Evolutionary conservation across 2,329 filamentous ascomycete species (phyloP).

Genomic region (Beauveria pseudobassiana): DNA sequence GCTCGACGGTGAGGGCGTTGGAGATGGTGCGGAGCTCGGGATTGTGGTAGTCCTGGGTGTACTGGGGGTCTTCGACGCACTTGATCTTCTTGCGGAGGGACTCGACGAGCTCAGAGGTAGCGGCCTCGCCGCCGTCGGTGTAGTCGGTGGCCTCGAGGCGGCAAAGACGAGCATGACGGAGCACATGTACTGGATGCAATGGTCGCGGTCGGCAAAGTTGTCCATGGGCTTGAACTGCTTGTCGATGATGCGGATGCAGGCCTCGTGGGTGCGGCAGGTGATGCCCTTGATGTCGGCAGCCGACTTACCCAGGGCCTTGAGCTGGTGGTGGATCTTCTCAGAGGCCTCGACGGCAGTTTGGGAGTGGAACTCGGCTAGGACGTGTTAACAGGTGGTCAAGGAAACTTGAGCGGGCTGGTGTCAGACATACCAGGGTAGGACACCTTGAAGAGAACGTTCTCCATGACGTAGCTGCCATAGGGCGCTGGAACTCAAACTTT

Average conservation of each 20-base stretch:
- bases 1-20: slow-evolving; percentile 88
- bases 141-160: slow-evolving; percentile 92
- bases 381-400: not conserved
- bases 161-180: slow-evolving; percentile 90
- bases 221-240: slow-evolving; percentile 99
- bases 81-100: slow-evolving; percentile 87
- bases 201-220: slow-evolving; percentile 98
- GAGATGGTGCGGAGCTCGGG: slow-evolving; percentile 90
- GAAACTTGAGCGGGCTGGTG: not conserved
- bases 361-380: slow-evolving; percentile 83
- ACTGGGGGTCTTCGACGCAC: slow-evolving; percentile 93
- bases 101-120: slow-evolving; percentile 82
- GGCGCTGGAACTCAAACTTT: slow-evolving; percentile 91
- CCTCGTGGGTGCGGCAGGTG: slow-evolving; percentile 94
- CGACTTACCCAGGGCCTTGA: slow-evolving; percentile 79
- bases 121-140: slow-evolving; percentile 84
- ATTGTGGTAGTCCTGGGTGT: slow-evolving; percentile 93
- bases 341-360: slow-evolving; percentile 96
- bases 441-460: slow-evolving; percentile 99
- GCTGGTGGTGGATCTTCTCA: slow-evolving; percentile 75
- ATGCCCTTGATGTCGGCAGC: slow-evolving; percentile 90
- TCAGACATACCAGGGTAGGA: slow-evolving; percentile 75
- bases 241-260: slow-evolving; percentile 98
- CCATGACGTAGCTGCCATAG: slow-evolving; percentile 99
- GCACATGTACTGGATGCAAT: slow-evolving; percentile 99